phyloP scores from a whole-genome alignment of 2,329 filamentous ascomycete species.

The Cephalotrichum gorgonifer region DNA sequence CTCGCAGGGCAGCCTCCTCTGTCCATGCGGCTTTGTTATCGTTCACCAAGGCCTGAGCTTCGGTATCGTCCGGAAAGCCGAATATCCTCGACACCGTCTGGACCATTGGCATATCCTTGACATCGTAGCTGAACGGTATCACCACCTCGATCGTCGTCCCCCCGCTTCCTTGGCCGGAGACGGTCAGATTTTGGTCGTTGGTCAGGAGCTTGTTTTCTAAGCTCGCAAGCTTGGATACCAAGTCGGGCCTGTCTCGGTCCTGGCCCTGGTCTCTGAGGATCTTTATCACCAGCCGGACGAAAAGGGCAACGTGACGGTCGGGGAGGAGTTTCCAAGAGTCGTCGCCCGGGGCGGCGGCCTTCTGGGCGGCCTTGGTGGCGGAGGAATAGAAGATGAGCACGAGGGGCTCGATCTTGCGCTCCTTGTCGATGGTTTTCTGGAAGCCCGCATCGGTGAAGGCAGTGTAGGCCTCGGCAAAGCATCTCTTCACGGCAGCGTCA shows the following conservation, averaged over 20 bases:
- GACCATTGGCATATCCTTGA: slow-evolving; percentile 95
- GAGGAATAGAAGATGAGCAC: slow-evolving; percentile 94
- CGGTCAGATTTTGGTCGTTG: slow-evolving; percentile 76
- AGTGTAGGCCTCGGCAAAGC: slow-evolving; percentile 90
- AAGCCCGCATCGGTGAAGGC: slow-evolving; percentile 84
- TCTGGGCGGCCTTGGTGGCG: slow-evolving; percentile 75
- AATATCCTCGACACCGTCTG: slow-evolving; percentile 82
- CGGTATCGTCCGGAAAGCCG: slow-evolving; percentile 62
- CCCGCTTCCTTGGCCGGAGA: slow-evolving; percentile 18
- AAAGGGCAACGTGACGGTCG: slow-evolving; percentile 88
- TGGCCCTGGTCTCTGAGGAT: slow-evolving; percentile 78
- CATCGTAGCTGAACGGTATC: slow-evolving; percentile 76
- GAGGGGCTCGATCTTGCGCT: slow-evolving; percentile 82
- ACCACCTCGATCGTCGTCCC: slow-evolving; percentile 63
- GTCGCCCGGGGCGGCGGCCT: slow-evolving; percentile 65
- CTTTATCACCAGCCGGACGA: slow-evolving; percentile 74
- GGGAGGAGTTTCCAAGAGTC: slow-evolving; percentile 87
- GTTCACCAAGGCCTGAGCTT: slow-evolving; percentile 82
- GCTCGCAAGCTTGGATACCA: slow-evolving; percentile 66
- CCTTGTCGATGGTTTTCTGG: slow-evolving; percentile 85
- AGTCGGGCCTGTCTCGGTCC: slow-evolving; percentile 73
- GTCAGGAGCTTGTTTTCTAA: slow-evolving; percentile 90
- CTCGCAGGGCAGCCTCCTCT: slow-evolving; percentile 78
- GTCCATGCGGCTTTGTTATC: slow-evolving; percentile 75
- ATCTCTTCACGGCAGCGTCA: slow-evolving; percentile 83